These are phyloP conservation scores for Golubevia pallescens DNA, from an alignment of 1,284 basidiomycete species.

Conservation along the genomic window DNA sequence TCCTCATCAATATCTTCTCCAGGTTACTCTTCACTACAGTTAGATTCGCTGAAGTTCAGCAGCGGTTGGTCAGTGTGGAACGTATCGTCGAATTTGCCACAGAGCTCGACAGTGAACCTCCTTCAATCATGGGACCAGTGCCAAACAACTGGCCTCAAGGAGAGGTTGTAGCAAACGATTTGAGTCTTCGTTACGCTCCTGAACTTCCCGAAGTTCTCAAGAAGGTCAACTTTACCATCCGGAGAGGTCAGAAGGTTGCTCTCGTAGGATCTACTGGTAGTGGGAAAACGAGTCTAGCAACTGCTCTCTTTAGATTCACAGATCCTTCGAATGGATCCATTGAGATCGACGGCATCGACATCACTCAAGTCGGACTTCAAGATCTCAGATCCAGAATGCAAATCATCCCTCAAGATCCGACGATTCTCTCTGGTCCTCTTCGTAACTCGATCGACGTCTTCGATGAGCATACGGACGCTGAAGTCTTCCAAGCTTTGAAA, in stretches of 20 bases:
- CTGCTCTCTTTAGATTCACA: conserved; percentile 27
- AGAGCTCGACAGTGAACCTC: too few relatives aligned
- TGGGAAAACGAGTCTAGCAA: conserved; percentile 29
- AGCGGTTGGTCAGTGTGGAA: too few relatives aligned
- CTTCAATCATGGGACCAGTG: too few relatives aligned
- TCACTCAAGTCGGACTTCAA: conserved; percentile 50
- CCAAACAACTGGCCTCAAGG: too few relatives aligned
- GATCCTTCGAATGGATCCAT: conserved; percentile 31
- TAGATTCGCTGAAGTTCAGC: conserved; percentile 6
- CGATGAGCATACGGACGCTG: conserved; percentile 36
- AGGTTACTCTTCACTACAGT: conserved; percentile 9
- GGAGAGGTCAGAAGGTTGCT: conserved; percentile 21
- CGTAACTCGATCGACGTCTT: conserved; percentile 41
- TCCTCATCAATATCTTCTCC: conserved; percentile 8
- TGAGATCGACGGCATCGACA: conserved; percentile 44
- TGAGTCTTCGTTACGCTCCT: conserved; percentile 14
- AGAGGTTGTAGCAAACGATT: too few relatives aligned
- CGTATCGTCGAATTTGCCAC: too few relatives aligned
- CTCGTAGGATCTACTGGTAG: conserved; percentile 23
- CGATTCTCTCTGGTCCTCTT: conserved; percentile 44
- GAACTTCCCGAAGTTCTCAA: conserved; percentile 30
- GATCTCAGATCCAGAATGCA: conserved; percentile 57
- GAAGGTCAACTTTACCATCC: conserved; percentile 20
- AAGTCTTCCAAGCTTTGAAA: conserved; percentile 23
- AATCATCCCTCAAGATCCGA: conserved; percentile 53